phyloP scores from a whole-genome alignment of 345 rosid species.

The Gossypium raimondii region DNA sequence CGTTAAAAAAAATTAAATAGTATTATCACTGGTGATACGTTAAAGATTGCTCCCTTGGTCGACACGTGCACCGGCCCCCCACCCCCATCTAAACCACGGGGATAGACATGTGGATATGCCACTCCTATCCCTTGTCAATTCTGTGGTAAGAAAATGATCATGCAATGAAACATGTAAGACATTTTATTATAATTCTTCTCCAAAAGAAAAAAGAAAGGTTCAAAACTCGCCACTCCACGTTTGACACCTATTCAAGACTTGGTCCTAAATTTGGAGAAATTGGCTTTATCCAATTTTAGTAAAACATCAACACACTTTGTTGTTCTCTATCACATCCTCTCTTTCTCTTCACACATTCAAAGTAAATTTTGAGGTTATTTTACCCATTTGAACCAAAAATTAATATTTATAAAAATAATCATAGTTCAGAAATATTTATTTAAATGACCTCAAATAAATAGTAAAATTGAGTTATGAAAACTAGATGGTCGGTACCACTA shows the following conservation, averaged over 20 bases:
- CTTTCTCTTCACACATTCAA: background rate
- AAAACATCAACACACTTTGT: background rate
- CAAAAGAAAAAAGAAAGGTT: background rate
- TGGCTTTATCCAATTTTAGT: conserved; percentile 19
- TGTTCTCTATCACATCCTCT: background rate
- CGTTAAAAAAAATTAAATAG: too few relatives aligned
- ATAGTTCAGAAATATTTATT: too few relatives aligned
- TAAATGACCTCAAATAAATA: too few relatives aligned
- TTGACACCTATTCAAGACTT: conserved; percentile 6
- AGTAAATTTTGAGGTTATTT: background rate
- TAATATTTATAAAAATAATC: too few relatives aligned
- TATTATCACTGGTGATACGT: background rate
- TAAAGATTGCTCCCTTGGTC: background rate
- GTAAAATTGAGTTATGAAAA: too few relatives aligned
- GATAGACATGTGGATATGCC: background rate
- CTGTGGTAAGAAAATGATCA: background rate
- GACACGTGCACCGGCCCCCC: conserved; percentile 19
- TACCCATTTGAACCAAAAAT: too few relatives aligned
- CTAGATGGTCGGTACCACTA: too few relatives aligned
- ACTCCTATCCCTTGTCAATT: background rate
- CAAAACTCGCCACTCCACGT: background rate
- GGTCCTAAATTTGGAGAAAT: background rate
- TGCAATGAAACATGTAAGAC: background rate
- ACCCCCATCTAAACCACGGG: background rate
- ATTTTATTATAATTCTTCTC: background rate